Evolutionary conservation across 2,329 filamentous ascomycete species (phyloP).

Genomic region (Fusarium sp.): DNA sequence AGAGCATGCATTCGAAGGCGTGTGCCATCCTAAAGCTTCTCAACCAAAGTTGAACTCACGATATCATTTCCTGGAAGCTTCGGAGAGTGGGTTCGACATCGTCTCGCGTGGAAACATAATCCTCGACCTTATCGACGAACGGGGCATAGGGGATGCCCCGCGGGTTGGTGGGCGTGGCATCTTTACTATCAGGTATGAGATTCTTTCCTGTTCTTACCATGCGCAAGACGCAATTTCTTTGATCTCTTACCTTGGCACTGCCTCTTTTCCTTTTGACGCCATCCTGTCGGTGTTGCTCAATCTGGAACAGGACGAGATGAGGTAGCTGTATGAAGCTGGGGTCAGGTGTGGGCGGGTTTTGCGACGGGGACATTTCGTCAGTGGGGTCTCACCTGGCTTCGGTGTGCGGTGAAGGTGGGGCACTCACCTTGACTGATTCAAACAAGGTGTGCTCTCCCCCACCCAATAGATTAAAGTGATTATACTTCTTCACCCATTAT

Average conservation of each 20-base stretch:
- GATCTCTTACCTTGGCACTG: slow-evolving; percentile 52
- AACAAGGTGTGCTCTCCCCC: no score
- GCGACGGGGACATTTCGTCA: slow-evolving; percentile 51
- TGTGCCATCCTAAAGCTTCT: slow-evolving; percentile 15
- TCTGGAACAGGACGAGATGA: slow-evolving; percentile 39
- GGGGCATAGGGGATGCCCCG: slow-evolving; percentile 86
- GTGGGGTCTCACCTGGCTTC: slow-evolving; percentile 47
- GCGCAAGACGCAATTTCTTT: neutral
- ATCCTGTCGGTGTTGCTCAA: slow-evolving; percentile 51
- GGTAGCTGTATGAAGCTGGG: slow-evolving; percentile 43
- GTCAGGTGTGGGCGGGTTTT: slow-evolving; percentile 46
- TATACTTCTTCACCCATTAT: no score
- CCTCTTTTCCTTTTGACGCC: slow-evolving; percentile 58
- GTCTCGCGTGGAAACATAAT: slow-evolving; percentile 82
- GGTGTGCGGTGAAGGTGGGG: slow-evolving; percentile 51
- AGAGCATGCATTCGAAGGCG: slow-evolving; percentile 26
- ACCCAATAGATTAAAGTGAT: no score
- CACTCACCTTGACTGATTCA: slow-evolving; percentile 28
- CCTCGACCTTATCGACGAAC: slow-evolving; percentile 89
- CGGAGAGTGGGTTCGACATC: slow-evolving; percentile 86
- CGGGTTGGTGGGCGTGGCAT: slow-evolving; percentile 76
- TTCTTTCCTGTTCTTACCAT: neutral
- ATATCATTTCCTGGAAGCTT: slow-evolving; percentile 94
- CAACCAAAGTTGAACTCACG: slow-evolving; percentile 66
- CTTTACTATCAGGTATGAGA: slow-evolving; percentile 55